Conservation (phyloP, 2,329 filamentous ascomycete genomes). For the Graphium sp. region DNA sequence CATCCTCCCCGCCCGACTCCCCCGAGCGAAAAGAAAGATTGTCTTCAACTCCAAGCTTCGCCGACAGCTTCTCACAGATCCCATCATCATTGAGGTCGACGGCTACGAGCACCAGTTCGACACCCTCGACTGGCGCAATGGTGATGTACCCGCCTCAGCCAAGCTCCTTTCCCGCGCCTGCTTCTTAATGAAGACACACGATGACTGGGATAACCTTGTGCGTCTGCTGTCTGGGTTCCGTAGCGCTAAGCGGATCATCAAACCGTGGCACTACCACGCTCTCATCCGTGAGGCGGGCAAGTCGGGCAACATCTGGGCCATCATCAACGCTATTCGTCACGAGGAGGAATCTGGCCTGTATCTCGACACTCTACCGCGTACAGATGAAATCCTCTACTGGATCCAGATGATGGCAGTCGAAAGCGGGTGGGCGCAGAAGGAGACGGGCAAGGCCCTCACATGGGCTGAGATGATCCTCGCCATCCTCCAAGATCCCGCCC, state of each 20-base stretch:
- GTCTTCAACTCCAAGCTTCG: constrained; percentile 29
- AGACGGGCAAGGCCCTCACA: constrained; percentile 23
- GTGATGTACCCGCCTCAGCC: constrained; percentile 24
- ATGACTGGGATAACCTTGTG: constrained; percentile 34
- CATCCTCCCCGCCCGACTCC: constrained; percentile 45
- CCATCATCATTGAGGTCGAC: constrained; percentile 40
- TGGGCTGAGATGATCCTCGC: constrained; percentile 31
- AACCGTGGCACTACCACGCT: constrained; percentile 15
- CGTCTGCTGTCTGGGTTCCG: constrained; percentile 32
- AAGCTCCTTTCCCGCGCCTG: constrained; percentile 20
- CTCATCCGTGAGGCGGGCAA: constrained; percentile 22
- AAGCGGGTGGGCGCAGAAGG: constrained; percentile 14
- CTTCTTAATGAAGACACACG: constrained; percentile 23
- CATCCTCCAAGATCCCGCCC: constrained; percentile 25
- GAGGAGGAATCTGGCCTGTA: constrained; percentile 25
- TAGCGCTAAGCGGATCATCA: constrained; percentile 21
- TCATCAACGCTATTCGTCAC: constrained; percentile 33
- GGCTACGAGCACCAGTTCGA: constrained; percentile 35
- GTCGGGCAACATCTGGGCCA: constrained; percentile 21
- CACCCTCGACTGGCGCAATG: constrained; percentile 21
- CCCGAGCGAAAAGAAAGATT: constrained; percentile 30
- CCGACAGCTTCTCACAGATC: constrained; percentile 32
- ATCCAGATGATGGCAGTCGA: constrained; percentile 24
- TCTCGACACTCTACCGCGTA: constrained; percentile 14
- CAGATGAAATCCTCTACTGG: constrained; percentile 17